Percentiles rank a stretch among this genome's conserved stretches.
These are phyloP conservation scores for Uronychia setigera DNA, from an alignment of 73 alveolate genomes.

Conservation along the genomic window DNA sequence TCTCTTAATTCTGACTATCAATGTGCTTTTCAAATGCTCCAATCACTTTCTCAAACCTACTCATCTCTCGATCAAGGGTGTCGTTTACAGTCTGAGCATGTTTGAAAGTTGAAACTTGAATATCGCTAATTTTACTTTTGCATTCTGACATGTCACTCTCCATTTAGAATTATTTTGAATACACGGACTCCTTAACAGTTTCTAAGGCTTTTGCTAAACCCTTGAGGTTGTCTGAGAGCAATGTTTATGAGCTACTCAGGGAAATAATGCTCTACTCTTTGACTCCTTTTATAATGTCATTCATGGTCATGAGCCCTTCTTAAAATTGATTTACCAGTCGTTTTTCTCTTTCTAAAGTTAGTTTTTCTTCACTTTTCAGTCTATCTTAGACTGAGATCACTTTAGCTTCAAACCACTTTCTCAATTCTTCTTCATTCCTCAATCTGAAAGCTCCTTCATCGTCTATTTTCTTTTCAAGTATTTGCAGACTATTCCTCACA, in stretches of 20 bases:
- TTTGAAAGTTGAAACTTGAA: constrained; percentile 51
- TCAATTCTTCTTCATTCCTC: constrained; percentile 56
- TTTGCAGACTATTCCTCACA: constrained; percentile 15
- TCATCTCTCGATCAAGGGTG: constrained; percentile 61
- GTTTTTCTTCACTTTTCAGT: constrained; percentile 62
- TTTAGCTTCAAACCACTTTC: constrained; percentile 57
- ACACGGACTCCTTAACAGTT: constrained; percentile 50
- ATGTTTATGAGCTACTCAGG: constrained; percentile 40
- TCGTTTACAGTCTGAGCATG: constrained; percentile 66
- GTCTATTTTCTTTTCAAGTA: constrained; percentile 52
- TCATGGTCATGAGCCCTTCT: constrained; percentile 64
- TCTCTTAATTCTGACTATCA: constrained; percentile 46
- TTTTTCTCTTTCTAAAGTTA: constrained; percentile 58
- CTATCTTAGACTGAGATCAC: constrained; percentile 35
- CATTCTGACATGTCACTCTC: constrained; percentile 47
- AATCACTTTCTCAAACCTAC: constrained; percentile 66
- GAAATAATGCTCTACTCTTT: constrained; percentile 66
- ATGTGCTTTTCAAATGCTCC: constrained; percentile 68
- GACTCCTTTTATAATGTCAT: constrained; percentile 65
- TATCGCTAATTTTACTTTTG: constrained; percentile 37
- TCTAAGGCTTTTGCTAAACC: constrained; percentile 40
- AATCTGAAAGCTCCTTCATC: constrained; percentile 54
- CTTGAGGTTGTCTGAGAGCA: constrained; percentile 52
- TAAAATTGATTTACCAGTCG: constrained; percentile 53
- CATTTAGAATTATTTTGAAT: constrained; percentile 21